A percentile compares a stretch with the other conserved stretches of the same genome.
Evolutionary conservation across 495 filamentous ascomycete species (phyloP).

Genomic region (Collariella sp.): DNA sequence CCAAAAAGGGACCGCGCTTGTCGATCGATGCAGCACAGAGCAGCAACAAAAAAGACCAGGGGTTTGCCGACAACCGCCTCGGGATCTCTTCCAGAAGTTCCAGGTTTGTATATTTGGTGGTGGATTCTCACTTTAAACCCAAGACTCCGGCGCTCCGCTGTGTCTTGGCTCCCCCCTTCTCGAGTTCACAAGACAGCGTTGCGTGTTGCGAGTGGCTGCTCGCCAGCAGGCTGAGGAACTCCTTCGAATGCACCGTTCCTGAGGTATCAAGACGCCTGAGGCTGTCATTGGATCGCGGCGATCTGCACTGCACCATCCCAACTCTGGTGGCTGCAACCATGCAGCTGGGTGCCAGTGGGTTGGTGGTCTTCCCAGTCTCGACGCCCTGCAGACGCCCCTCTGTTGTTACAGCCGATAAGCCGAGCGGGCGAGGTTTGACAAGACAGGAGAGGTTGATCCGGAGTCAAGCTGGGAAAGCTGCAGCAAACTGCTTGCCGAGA

Average conservation of each 20-base stretch:
- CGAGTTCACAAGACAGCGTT: background rate
- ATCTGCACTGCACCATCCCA: background rate
- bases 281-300: background rate
- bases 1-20: constrained; percentile 9
- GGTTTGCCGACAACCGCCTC: background rate
- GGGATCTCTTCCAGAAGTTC: background rate
- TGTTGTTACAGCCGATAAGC: constrained; percentile 3
- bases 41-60: background rate
- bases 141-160: too few species aligned
- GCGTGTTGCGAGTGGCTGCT: background rate
- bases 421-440: background rate
- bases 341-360: background rate
- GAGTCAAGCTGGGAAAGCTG: background rate
- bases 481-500: background rate
- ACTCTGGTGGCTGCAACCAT: background rate
- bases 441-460: background rate
- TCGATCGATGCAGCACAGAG: constrained; percentile 6
- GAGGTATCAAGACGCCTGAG: background rate
- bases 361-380: background rate
- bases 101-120: background rate
- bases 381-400: background rate
- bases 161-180: background rate
- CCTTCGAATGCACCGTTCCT: background rate
- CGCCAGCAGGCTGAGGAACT: background rate
- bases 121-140: too few species aligned